Evolutionary conservation across 2,329 filamentous ascomycete genomes (phyloP), one percentile per base, ranked within the genome.

Genomic region (Talaromyces sp.): DNA sequence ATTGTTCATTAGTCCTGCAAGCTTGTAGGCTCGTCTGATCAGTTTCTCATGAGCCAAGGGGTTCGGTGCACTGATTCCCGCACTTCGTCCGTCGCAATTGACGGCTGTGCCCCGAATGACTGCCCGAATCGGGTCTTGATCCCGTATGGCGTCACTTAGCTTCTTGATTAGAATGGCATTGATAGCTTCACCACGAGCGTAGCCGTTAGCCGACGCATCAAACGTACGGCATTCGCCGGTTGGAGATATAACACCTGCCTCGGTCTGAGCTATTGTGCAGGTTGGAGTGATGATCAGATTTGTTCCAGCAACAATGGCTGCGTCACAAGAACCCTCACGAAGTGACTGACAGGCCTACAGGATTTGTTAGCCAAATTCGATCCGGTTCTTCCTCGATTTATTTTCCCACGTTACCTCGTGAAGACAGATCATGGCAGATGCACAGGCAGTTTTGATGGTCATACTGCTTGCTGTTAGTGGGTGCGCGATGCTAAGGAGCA

Each of bases 121-220:
- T 34, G 73, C 74, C 29, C 79, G 72, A 53, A 83, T 78, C 3
- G 73, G 67, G 60, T 83, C 80, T 1, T 75, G 75, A 67, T 83
- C 79, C 0, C 58, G 31, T 2, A 86, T 58, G 0, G 86, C 86
- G 1, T 77, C 70, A 5, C 69, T 72, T 0, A 87, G 70, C 1
- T 71, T 75, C 70, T 87, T 87, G 0, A 88, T 66, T 0, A 86
- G 71, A 0, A 88, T 67, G 0, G 76, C 72, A 0, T 78, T 79
- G 17, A 84, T 73, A 2, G 83, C 84, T 61, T 87, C 85, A 7
- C 81, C 83, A 1, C 84, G 78, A 29, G 77, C 83, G 71, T 79
- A 85, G 6, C 83, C 84, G 67, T 84, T 72, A 0, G 80, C 84
- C 0, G 68, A 70, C 0, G 68, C 70, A 70, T 80, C 78, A 71